phyloP scores from a whole-genome alignment of 2,329 filamentous ascomycete species.

The Rhynchosporium agropyri region DNA sequence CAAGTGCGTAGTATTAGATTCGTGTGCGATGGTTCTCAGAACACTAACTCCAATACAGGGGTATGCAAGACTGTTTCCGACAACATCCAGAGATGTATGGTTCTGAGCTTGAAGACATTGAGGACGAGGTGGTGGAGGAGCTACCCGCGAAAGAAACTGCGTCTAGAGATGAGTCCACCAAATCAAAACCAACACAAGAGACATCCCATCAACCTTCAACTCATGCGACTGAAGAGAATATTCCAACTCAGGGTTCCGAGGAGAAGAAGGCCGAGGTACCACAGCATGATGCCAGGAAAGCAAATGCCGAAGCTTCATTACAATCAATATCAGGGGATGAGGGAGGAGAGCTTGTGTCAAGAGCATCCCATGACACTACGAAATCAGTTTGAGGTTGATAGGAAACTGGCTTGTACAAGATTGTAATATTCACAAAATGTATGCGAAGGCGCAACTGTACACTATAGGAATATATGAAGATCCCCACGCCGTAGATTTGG shows the following conservation, averaged over 20 bases:
- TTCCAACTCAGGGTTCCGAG: not conserved
- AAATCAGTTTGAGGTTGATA: conserved; percentile 28
- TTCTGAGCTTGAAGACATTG: conserved; percentile 80
- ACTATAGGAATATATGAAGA: conserved; percentile 31
- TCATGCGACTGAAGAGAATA: conserved; percentile 18
- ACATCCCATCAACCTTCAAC: conserved; percentile 8
- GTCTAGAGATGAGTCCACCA: conserved; percentile 17
- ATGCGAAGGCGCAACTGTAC: conserved; percentile 26
- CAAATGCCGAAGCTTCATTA: conserved; percentile 27
- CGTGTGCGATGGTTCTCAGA: not conserved
- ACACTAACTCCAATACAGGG: conserved; percentile 54
- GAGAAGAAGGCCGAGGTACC: conserved; percentile 32
- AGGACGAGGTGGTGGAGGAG: conserved; percentile 53
- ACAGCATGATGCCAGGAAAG: conserved; percentile 37
- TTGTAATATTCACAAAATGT: conserved; percentile 31
- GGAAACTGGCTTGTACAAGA: conserved; percentile 30
- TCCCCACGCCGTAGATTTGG: conserved; percentile 25
- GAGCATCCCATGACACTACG: conserved; percentile 50
- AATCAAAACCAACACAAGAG: conserved; percentile 14
- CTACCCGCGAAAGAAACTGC: conserved; percentile 35
- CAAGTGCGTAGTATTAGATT: conserved; percentile 63
- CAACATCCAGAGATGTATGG: conserved; percentile 92
- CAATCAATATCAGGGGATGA: conserved; percentile 40
- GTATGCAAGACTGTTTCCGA: conserved; percentile 97
- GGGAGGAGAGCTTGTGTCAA: conserved; percentile 50